Conservation (phyloP, 2,329 filamentous ascomycete species). For the Tolypocladium ovalisporum region DNA sequence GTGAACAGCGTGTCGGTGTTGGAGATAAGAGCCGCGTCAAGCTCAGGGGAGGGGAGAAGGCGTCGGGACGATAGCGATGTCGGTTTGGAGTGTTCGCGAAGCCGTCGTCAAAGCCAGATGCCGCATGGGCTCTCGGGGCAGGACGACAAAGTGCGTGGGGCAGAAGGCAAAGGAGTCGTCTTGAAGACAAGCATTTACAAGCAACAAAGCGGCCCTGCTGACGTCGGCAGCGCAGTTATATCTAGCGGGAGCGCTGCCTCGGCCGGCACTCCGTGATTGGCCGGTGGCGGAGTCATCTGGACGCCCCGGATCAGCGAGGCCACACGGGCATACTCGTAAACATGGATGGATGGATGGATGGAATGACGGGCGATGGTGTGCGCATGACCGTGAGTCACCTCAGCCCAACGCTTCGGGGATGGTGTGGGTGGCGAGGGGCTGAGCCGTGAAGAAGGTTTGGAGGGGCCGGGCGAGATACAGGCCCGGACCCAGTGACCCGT, state of each 20-base stretch:
- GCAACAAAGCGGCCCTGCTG: neutral
- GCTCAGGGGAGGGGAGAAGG: neutral
- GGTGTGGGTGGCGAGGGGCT: neutral
- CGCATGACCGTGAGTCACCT: slow-evolving; percentile 16
- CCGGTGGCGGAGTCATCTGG: slow-evolving; percentile 1
- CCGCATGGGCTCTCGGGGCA: neutral
- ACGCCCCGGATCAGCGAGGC: neutral
- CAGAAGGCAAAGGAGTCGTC: neutral
- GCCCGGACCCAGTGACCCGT: no score
- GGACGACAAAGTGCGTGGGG: neutral
- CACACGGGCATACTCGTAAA: no score
- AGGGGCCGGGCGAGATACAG: neutral
- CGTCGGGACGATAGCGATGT: neutral
- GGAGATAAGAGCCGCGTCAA: neutral
- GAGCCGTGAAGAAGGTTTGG: neutral
- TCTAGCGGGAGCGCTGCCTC: neutral
- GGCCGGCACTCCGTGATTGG: neutral
- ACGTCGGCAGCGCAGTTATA: neutral
- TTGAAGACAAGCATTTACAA: neutral
- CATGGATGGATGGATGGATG: neutral
- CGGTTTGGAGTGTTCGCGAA: neutral
- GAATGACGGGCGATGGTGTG: neutral
- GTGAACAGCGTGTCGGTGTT: neutral
- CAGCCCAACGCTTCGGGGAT: neutral
- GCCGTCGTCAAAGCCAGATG: neutral